phyloP scores from a whole-genome alignment of 148 eudicot genomes.

The Chenopodium berlandieri region DNA sequence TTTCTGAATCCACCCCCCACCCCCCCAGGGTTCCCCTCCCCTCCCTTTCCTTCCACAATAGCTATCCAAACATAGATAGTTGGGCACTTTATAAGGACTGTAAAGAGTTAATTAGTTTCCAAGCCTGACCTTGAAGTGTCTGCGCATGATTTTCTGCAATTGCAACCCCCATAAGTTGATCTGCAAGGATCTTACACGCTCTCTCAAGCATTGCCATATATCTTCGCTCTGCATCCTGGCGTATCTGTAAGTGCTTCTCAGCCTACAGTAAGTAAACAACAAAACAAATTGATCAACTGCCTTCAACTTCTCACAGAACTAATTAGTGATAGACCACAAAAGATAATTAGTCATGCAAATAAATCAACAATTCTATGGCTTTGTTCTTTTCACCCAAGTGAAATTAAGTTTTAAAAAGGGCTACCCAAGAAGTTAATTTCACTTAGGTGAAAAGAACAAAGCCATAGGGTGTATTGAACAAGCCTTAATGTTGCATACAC shows the following conservation, averaged over 20 bases:
- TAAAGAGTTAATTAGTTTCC: conserved; percentile 31
- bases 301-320: background rate
- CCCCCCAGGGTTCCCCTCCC: too few species aligned
- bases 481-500: background rate
- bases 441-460: too few species aligned
- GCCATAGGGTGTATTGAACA: background rate
- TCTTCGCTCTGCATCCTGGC: conserved; percentile 65
- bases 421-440: too few species aligned
- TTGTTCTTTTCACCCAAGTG: background rate
- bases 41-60: too few species aligned
- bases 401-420: background rate
- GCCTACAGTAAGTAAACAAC: conserved; percentile 39
- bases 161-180: conserved; percentile 58
- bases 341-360: background rate
- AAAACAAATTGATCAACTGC: background rate
- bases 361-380: background rate
- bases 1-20: too few species aligned
- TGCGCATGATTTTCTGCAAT: conserved; percentile 33
- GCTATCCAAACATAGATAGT: conserved; percentile 1
- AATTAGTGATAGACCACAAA: background rate
- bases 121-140: conserved; percentile 36
- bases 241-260: conserved; percentile 73
- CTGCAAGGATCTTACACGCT: conserved; percentile 73
- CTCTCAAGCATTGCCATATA: conserved; percentile 71
- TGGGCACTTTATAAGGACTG: conserved; percentile 23